A percentile compares a stretch with the other conserved stretches of the same genome.
phyloP scores from a whole-genome alignment of 75 land plant genomes.

The Sequoiadendron giganteum region DNA sequence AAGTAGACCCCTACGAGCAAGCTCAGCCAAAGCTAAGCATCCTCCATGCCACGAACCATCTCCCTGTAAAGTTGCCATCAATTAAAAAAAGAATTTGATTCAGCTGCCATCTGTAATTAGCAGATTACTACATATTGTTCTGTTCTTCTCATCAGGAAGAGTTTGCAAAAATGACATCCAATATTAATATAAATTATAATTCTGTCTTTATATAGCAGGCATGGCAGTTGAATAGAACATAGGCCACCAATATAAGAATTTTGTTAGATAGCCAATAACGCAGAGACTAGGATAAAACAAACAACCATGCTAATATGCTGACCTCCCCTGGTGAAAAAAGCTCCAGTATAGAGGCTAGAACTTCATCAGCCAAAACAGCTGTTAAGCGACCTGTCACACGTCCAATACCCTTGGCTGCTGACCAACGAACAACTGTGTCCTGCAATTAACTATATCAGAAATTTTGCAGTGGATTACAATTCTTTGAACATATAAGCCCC shows the following conservation, averaged over 20 bases:
- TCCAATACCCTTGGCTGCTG: slow-evolving; percentile 98
- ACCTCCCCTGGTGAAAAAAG: slow-evolving; percentile 85
- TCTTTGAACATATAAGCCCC: neutral
- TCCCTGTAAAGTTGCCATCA: slow-evolving; percentile 46
- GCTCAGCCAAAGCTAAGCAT: slow-evolving; percentile 97
- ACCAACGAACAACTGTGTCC: slow-evolving; percentile 99
- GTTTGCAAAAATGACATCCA: neutral
- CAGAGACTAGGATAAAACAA: neutral
- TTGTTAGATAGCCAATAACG: neutral
- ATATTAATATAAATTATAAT: neutral
- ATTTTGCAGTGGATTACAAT: neutral
- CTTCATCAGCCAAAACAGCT: slow-evolving; percentile 74
- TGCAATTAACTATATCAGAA: slow-evolving; percentile 20
- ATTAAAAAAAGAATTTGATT: neutral
- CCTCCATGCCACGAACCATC: slow-evolving; percentile 99
- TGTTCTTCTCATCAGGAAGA: neutral
- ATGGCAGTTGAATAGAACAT: neutral
- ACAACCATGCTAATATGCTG: neutral
- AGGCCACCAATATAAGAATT: neutral
- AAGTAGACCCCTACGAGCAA: slow-evolving; percentile 97
- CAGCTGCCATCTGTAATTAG: neutral
- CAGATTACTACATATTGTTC: neutral
- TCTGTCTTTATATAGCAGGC: neutral
- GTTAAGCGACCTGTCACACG: slow-evolving; percentile 84
- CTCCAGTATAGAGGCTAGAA: slow-evolving; percentile 85